These are phyloP conservation scores for Uronychia setigera DNA, from an alignment of 73 alveolate species.

Conservation along the genomic window DNA sequence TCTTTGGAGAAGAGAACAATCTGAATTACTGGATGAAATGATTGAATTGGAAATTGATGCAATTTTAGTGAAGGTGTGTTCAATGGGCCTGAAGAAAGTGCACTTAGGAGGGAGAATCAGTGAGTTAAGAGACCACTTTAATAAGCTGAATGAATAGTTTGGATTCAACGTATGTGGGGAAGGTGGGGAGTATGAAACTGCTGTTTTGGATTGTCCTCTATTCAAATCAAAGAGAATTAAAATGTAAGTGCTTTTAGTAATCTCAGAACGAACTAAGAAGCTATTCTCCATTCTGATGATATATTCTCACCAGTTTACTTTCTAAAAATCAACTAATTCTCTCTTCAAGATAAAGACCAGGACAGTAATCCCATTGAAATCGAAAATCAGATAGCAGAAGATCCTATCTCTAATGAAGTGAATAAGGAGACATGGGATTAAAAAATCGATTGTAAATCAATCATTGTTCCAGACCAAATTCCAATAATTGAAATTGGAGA, in stretches of 20 bases:
- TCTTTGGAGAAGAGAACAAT: conserved; percentile 93
- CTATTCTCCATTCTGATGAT: conserved; percentile 72
- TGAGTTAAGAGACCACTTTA: conserved; percentile 66
- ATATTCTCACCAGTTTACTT: conserved; percentile 60
- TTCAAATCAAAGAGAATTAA: conserved; percentile 61
- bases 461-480: not conserved
- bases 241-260: not conserved
- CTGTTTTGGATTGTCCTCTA: conserved; percentile 94
- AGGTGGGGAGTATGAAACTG: conserved; percentile 98
- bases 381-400: too few species aligned
- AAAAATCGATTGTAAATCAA: too few species aligned
- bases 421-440: not conserved
- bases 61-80: conserved; percentile 89
- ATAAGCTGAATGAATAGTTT: conserved; percentile 72
- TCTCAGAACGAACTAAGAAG: conserved; percentile 55
- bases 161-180: conserved; percentile 98
- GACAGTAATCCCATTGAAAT: conserved; percentile 6
- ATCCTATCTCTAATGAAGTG: not conserved
- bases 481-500: conserved; percentile 2
- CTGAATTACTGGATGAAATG: conserved; percentile 92
- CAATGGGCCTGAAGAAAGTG: conserved; percentile 81
- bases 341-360: conserved; percentile 50
- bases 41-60: conserved; percentile 88
- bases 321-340: conserved; percentile 28
- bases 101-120: conserved; percentile 71